Conservation (phyloP, 805 yeast species). For the Teunomyces cretensis region DNA sequence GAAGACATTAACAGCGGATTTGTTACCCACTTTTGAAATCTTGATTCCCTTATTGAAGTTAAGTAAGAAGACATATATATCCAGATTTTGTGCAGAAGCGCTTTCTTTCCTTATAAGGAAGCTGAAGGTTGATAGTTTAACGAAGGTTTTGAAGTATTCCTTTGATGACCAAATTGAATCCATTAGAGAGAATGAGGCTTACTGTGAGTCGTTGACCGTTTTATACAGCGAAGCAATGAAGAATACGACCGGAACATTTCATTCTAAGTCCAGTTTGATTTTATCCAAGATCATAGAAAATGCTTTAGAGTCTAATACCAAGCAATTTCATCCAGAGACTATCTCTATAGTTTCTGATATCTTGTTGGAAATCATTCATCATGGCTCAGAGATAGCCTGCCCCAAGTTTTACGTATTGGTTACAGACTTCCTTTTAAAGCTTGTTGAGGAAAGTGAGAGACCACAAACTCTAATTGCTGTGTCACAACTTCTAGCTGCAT, state of each 20-base stretch:
- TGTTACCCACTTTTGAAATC: conserved; percentile 65
- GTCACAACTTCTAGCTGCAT: conserved; percentile 43
- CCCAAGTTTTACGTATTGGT: conserved; percentile 41
- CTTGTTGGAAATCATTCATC: conserved; percentile 50
- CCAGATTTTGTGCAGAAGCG: conserved; percentile 88
- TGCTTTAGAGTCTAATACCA: conserved; percentile 13
- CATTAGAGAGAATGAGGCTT: conserved; percentile 43
- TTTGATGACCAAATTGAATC: conserved; percentile 33
- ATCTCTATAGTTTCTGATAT: conserved; percentile 53
- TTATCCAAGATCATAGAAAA: conserved; percentile 45
- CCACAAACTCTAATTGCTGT: conserved; percentile 15
- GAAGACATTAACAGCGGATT: conserved; percentile 57
- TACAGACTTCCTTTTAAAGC: conserved; percentile 17
- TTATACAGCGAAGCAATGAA: conserved; percentile 74
- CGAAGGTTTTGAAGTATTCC: conserved; percentile 43
- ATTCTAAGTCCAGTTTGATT: conserved; percentile 64
- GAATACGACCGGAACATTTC: conserved; percentile 69
- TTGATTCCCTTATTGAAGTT: conserved; percentile 64
- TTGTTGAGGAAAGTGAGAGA: conserved; percentile 8
- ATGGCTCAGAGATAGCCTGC: conserved; percentile 52
- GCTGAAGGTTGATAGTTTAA: conserved; percentile 49
- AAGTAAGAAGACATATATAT: conserved; percentile 58
- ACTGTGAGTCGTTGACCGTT: conserved; percentile 55
- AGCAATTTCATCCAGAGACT: conserved; percentile 8
- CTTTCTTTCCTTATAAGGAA: conserved; percentile 80